Base-by-base conservation (phyloP, 257 asterid genomes). In the Osmanthus fragrans region DNA sequence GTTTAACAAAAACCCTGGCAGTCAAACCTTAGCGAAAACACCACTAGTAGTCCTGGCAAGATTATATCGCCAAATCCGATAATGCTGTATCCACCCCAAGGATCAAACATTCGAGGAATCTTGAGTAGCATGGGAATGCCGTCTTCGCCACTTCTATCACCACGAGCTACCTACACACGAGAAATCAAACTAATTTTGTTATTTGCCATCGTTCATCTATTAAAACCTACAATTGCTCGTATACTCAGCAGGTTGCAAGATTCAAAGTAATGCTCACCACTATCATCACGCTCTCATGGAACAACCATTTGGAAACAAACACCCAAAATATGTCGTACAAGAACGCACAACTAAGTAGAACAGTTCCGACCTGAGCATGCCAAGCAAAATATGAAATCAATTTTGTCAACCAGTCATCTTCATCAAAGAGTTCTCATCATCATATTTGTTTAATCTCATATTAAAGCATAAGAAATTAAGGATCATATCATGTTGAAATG, bases 251-350 rank as follows among this genome's bases (percentile, higher is more conserved):
- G 72, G 37, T 34, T 65, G 64, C 32, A 29, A 75, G 63, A 68
- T 47, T 15, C 56, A 13, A 71, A 66, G 3, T 21, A 66, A 40
- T 68, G 73, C 92, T 82, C 77, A 96, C 99, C 94, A 96, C 99
- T 82, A 96, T 96, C 99, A 96, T 96, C 68, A 96, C 97, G 47
- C 99, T 96, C 91, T 96, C 88, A 23, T 93, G 88, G 90, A 96
- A 96, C 97, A 88, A 87, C 93, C 83, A 79, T 80, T 96, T 90
- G 65, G 99, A 90, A 84, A 92, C 80, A 67, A 96, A 96, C 77
- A 96, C 99, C 99, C 99, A 96, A 77, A 93, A 92, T 12, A 96
- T 94, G 84, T 96, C 99, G 39, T 96, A 96, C 77, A 96, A 77
- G 88, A 96, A 92, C 5, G 98, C 97, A 79, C 97, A 93, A 40